These are phyloP conservation scores for Aspergillus thermomutatus DNA, from an alignment of 2,329 filamentous ascomycete species.

Conservation along the genomic window DNA sequence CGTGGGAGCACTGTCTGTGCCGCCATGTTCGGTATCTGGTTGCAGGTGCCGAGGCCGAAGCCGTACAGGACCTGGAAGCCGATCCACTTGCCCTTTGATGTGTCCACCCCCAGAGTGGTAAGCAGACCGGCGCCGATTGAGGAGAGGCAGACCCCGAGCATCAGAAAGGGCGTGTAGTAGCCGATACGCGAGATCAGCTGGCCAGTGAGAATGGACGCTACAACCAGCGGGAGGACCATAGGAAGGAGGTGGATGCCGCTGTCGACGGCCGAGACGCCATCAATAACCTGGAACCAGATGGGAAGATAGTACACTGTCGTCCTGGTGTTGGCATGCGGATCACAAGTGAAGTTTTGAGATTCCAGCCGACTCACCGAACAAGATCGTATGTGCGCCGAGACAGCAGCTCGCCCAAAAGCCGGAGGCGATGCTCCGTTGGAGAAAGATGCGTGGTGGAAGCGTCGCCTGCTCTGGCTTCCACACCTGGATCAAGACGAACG, in stretches of 20 bases:
- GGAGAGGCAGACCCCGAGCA: slow-evolving; percentile 28
- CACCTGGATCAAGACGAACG: slow-evolving; percentile 24
- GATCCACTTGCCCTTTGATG: slow-evolving; percentile 34
- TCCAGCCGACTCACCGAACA: neutral
- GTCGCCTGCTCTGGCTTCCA: slow-evolving; percentile 25
- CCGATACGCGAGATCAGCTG: slow-evolving; percentile 28
- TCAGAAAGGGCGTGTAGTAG: slow-evolving; percentile 38
- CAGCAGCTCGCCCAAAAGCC: slow-evolving; percentile 6
- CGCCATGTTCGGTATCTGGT: slow-evolving; percentile 34
- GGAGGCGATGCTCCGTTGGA: slow-evolving; percentile 13
- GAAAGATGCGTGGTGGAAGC: slow-evolving; percentile 25
- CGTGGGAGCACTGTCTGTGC: slow-evolving; percentile 31
- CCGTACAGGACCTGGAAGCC: slow-evolving; percentile 35
- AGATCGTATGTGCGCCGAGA: neutral
- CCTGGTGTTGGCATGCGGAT: neutral
- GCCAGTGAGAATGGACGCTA: slow-evolving; percentile 32
- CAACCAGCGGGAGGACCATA: slow-evolving; percentile 30
- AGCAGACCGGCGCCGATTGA: slow-evolving; percentile 42
- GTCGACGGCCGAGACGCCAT: slow-evolving; percentile 39
- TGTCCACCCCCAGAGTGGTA: slow-evolving; percentile 35
- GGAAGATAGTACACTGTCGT: slow-evolving; percentile 36
- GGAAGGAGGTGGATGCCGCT: slow-evolving; percentile 43
- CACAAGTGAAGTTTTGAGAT: neutral
- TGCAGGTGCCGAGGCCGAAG: slow-evolving; percentile 32
- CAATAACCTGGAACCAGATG: slow-evolving; percentile 49